Percentiles rank a stretch among this genome's conserved stretches.
Conservation (phyloP, 148 eudicot species). For the Chenopodium berlandieri region DNA sequence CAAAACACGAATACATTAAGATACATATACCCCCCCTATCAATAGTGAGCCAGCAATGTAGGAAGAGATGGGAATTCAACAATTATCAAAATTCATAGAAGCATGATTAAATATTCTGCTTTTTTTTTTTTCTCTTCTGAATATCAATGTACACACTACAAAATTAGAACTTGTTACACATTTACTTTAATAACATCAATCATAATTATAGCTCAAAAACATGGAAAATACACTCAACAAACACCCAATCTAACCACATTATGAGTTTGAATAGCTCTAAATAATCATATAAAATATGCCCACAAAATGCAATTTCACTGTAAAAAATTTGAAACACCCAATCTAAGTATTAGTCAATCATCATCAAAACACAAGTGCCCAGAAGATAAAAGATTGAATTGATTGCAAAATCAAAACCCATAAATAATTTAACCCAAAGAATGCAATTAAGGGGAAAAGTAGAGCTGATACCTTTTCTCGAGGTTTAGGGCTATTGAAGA, state of each 20-base stretch:
- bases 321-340: neutral
- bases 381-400: neutral
- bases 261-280: neutral
- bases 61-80: neutral
- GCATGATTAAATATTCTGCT: neutral
- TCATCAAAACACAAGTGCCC: neutral
- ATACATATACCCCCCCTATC: neutral
- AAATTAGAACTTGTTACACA: neutral
- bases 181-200: neutral
- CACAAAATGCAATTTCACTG: neutral
- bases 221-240: neutral
- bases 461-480: conserved; percentile 55
- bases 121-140: neutral
- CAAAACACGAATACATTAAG: neutral
- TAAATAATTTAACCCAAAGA: neutral
- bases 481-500: conserved; percentile 72
- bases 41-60: neutral
- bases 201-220: neutral
- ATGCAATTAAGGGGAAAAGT: too few relatives aligned
- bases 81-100: neutral
- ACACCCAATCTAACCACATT: neutral
- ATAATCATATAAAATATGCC: neutral
- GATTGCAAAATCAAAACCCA: too few relatives aligned
- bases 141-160: neutral
- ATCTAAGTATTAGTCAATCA: neutral